Conservation (phyloP, 139 green algal species). For the Pseudopediastrum boryanum region DNA sequence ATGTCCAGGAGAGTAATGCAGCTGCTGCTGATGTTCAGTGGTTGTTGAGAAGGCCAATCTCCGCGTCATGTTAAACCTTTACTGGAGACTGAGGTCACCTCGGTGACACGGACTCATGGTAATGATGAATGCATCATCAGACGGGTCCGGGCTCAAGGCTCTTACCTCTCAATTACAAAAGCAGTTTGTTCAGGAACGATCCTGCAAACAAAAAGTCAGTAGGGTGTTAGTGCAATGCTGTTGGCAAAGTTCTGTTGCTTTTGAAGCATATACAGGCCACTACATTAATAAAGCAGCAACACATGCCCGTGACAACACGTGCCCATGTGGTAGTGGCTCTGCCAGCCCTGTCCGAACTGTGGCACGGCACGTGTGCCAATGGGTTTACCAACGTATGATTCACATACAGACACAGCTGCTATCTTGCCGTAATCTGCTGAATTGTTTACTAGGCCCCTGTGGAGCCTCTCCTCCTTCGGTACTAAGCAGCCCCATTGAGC, state of each 20-base stretch:
- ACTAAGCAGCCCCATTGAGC: neutral
- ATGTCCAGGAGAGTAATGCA: neutral
- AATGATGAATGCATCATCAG: neutral
- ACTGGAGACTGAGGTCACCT: neutral
- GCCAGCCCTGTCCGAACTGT: neutral
- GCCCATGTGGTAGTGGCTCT: neutral
- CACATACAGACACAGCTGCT: too few relatives aligned
- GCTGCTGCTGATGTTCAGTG: neutral
- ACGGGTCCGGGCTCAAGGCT: neutral
- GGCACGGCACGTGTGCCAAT: neutral
- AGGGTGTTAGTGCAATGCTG: neutral
- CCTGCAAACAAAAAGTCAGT: constrained; percentile 50
- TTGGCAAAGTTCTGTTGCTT: neutral
- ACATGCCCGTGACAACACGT: neutral
- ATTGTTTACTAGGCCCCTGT: neutral
- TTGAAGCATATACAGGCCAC: neutral
- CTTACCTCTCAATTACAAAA: constrained; percentile 72
- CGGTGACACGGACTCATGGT: neutral
- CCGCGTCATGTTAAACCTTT: neutral
- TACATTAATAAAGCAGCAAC: neutral
- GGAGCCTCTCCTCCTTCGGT: neutral
- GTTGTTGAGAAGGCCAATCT: neutral
- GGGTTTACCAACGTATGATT: too few relatives aligned
- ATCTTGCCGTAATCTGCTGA: neutral
- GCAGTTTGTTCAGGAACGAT: constrained; percentile 91